Conservation (phyloP, 1,139 yeast species). For the Lodderomyces metapsilosis region DNA sequence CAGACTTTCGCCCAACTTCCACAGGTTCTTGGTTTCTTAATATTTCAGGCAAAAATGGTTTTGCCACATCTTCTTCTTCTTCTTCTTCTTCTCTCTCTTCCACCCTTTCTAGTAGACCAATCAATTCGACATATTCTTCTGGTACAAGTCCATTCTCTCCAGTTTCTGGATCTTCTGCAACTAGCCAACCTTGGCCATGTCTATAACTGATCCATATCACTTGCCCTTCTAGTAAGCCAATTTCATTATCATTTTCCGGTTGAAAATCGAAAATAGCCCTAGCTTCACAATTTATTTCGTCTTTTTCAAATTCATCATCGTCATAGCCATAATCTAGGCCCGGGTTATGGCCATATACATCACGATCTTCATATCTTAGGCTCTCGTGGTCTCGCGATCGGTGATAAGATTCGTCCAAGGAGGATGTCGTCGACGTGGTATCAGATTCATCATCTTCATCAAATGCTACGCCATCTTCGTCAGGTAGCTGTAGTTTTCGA, state of each 20-base stretch:
- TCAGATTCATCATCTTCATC: slow-evolving; percentile 1
- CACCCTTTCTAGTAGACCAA: slow-evolving; percentile 15
- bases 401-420: slow-evolving; percentile 1
- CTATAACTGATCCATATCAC: slow-evolving; percentile 81
- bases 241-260: slow-evolving; percentile 94
- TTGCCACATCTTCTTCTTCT: slow-evolving; percentile 35
- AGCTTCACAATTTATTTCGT: slow-evolving; percentile 56
- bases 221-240: slow-evolving; percentile 77
- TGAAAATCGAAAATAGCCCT: slow-evolving; percentile 84
- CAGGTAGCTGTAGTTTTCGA: not conserved
- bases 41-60: slow-evolving; percentile 47
- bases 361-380: not conserved
- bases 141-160: slow-evolving; percentile 94
- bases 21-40: slow-evolving; percentile 21
- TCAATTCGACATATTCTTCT: slow-evolving; percentile 82
- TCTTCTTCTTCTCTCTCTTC: slow-evolving; percentile 6
- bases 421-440: slow-evolving; percentile 7
- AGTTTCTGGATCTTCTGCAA: slow-evolving; percentile 77
- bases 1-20: slow-evolving; percentile 12
- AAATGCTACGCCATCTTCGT: not conserved
- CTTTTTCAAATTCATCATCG: slow-evolving; percentile 18
- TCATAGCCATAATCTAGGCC: not conserved
- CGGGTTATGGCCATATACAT: no score
- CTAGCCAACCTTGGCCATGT: slow-evolving; percentile 98
- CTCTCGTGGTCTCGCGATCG: slow-evolving; percentile 1